phyloP scores from a whole-genome alignment of 2,329 filamentous ascomycete species.

The Zymoseptoria pseudotritici region DNA sequence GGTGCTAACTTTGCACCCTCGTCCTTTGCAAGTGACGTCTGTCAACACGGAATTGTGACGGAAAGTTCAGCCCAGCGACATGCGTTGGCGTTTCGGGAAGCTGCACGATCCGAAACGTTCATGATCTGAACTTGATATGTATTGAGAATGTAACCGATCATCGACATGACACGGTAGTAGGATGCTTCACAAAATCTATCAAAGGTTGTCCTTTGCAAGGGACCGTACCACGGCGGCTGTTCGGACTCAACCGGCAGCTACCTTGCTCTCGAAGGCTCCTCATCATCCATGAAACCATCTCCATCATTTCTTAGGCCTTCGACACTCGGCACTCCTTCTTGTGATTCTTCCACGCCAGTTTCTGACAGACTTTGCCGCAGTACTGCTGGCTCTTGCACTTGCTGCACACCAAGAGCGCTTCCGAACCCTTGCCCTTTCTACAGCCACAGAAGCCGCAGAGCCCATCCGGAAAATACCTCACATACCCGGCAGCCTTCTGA shows the following conservation, averaged over 20 bases:
- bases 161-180: background rate
- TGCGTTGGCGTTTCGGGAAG: background rate
- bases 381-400: background rate
- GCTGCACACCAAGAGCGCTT: background rate
- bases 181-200: background rate
- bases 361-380: background rate
- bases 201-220: background rate
- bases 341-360: background rate
- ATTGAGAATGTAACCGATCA: background rate
- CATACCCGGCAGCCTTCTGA: conserved; percentile 1
- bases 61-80: background rate
- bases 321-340: background rate
- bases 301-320: background rate
- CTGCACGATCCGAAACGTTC: background rate
- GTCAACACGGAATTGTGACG: background rate
- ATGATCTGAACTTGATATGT: background rate
- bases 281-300: no score
- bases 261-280: no score
- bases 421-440: background rate
- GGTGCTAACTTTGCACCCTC: no score
- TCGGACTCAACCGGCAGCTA: background rate
- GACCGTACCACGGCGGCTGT: background rate
- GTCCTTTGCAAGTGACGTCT: background rate
- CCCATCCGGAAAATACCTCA: conserved; percentile 8
- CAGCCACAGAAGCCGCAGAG: conserved; percentile 6